Evolutionary conservation across 306 rosid species (phyloP).

Genomic region (Acacia melanoxylon): DNA sequence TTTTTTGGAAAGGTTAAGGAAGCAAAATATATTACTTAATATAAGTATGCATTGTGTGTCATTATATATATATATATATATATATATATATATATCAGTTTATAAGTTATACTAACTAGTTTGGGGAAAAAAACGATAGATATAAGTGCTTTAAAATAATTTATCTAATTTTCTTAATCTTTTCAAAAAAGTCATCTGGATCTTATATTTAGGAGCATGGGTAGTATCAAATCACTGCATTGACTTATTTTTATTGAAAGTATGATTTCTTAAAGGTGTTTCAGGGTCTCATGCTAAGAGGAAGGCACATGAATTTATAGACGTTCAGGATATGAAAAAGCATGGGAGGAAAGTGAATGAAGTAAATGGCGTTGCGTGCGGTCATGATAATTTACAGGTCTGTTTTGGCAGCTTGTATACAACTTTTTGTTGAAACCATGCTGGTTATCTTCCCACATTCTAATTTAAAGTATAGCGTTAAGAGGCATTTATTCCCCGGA

Average conservation of each 20-base stretch:
- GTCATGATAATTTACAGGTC: slow-evolving; percentile 44
- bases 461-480: neutral
- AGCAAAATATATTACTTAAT: no score
- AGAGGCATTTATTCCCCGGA: no score
- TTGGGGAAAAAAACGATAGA: no score
- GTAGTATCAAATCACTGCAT: slow-evolving; percentile 4
- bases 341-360: slow-evolving; percentile 33
- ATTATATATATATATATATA: no score
- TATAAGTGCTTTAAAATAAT: no score
- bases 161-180: no score
- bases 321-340: slow-evolving; percentile 39
- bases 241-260: slow-evolving; percentile 19
- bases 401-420: slow-evolving; percentile 25
- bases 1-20: no score
- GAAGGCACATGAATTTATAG: slow-evolving; percentile 46
- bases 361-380: slow-evolving; percentile 27
- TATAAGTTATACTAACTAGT: no score
- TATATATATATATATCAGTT: no score
- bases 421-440: neutral
- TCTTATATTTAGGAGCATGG: no score
- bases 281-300: slow-evolving; percentile 61
- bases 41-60: no score
- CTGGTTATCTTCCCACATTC: neutral
- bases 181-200: no score
- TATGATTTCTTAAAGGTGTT: slow-evolving; percentile 21